Base-by-base conservation (phyloP, 1,139 yeast genomes). In the Zhuliangozyma blackwelliae region DNA sequence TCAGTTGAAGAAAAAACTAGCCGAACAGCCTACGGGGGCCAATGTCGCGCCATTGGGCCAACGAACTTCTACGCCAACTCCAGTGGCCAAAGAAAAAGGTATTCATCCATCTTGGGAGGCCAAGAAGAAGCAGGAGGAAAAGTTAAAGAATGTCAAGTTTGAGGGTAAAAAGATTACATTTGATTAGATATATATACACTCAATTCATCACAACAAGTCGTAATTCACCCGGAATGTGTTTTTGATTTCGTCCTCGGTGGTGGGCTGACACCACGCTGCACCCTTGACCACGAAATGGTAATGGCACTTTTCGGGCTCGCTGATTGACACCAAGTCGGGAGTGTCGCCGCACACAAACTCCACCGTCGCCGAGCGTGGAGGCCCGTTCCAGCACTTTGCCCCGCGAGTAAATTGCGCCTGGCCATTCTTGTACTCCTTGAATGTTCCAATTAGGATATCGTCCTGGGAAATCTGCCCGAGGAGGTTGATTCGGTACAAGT, bases 21-120 rank as follows among this genome's bases (percentile, higher is more conserved):
- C 59, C 23, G 48, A 45, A 32, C 50, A 60, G 51, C 59, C 62
- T 7, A 55, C 72, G 4, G 73, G 72, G 28, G 57, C 73, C 2
- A 67, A 68, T 42, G 51, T 49, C 8, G 52, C 58, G 7, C 77
- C 77, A 20, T 47, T 72, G 36, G 75, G 72, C 16, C 57, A 54
- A 31, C 55, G 74, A 45, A 36, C 46, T 5, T 40, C 41, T 1
- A 36, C 40, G 10, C 36, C 42, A 29, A 42, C 38, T 9, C 33
- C 45, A 11, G 23, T 22, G 2, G 50, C 47, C 8, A 52, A 47
- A 31, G 37, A 33, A 7, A 38, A 44, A 13, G 49, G 58, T 12
- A 56, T 87, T 40, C 98, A 92, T 75, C 98, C 98, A 12, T 92
- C 98, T 3, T 92, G 98, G 98, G 82, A 79, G 50, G 98, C 98